phyloP scores from a whole-genome alignment of 345 rosid species.

The Cardamine chenopodiifolia region DNA sequence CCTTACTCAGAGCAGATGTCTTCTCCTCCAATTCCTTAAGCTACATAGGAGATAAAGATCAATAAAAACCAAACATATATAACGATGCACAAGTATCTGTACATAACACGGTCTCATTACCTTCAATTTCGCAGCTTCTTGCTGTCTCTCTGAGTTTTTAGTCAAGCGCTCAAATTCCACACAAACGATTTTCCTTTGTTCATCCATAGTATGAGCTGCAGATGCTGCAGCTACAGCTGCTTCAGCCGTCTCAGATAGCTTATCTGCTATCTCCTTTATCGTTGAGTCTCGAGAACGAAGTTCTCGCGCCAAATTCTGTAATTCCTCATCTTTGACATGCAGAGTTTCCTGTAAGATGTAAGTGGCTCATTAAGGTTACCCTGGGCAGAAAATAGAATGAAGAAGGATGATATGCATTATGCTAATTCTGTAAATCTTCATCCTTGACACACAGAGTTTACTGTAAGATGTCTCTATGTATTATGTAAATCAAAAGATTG shows the following conservation, averaged over 20 bases:
- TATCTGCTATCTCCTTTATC: conserved; percentile 87
- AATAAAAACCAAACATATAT: conserved; percentile 26
- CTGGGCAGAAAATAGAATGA: background rate
- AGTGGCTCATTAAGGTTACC: conserved; percentile 4
- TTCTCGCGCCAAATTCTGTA: conserved; percentile 83
- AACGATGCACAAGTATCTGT: background rate
- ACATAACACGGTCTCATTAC: conserved; percentile 46
- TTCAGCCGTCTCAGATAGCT: conserved; percentile 92
- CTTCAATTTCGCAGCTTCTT: conserved; percentile 58
- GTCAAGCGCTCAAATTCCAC: conserved; percentile 74
- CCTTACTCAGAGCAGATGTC: conserved; percentile 55
- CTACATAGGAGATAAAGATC: conserved; percentile 47
- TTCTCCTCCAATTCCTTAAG: conserved; percentile 77
- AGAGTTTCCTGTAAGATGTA: conserved; percentile 79
- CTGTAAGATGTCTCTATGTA: conserved; percentile 45
- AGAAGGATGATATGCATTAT: background rate
- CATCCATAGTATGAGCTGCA: conserved; percentile 92
- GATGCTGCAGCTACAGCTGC: conserved; percentile 98
- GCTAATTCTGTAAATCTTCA: conserved; percentile 64
- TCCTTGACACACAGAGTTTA: conserved; percentile 77
- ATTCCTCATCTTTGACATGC: conserved; percentile 91
- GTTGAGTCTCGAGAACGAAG: conserved; percentile 91
- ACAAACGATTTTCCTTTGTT: conserved; percentile 78
- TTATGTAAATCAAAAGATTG: background rate
- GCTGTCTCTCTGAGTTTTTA: conserved; percentile 61